Percentiles rank a stretch among this genome's conserved stretches.
phyloP scores from a whole-genome alignment of 352 stramenopile genomes.

The Bremia lactucae region DNA sequence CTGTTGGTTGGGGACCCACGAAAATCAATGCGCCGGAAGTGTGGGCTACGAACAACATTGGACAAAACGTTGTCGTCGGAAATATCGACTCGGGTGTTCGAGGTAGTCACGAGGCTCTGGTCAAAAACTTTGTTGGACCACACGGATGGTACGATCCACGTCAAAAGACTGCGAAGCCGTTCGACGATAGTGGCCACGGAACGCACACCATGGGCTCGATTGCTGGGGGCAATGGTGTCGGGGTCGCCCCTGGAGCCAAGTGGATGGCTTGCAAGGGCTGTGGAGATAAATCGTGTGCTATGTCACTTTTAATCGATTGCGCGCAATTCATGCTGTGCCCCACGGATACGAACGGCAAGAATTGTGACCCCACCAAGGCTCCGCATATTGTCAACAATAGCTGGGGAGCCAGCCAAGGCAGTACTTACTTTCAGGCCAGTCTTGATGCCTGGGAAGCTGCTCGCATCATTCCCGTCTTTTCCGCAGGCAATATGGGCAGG shows the following conservation, averaged over 20 bases:
- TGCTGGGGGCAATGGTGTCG: slow-evolving; percentile 23
- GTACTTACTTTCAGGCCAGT: slow-evolving; percentile 23
- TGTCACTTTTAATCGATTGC: slow-evolving; percentile 28
- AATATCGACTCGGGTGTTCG: slow-evolving; percentile 33
- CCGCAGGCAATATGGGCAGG: slow-evolving; percentile 31
- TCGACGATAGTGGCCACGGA: slow-evolving; percentile 34
- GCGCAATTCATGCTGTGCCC: slow-evolving; percentile 51
- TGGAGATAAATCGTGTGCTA: slow-evolving; percentile 6
- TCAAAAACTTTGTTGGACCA: slow-evolving; percentile 19
- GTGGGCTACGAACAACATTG: slow-evolving; percentile 19
- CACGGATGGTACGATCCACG: slow-evolving; percentile 41
- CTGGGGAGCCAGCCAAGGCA: slow-evolving; percentile 28
- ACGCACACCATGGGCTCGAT: slow-evolving; percentile 47
- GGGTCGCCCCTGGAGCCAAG: slow-evolving; percentile 31
- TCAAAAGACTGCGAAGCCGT: slow-evolving; percentile 20
- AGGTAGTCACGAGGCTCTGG: slow-evolving; percentile 23
- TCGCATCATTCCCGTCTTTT: slow-evolving; percentile 45
- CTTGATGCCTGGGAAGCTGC: slow-evolving; percentile 36
- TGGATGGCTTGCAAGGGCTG: slow-evolving; percentile 51
- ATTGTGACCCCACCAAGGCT: slow-evolving; percentile 32
- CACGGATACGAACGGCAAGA: slow-evolving; percentile 37
- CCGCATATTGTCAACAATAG: slow-evolving; percentile 51
- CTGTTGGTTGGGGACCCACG: slow-evolving; percentile 20
- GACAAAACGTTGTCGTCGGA: slow-evolving; percentile 24
- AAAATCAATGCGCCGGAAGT: slow-evolving; percentile 30